Conservation (phyloP, 495 filamentous ascomycete species). For the Alectoria sarmentosa region DNA sequence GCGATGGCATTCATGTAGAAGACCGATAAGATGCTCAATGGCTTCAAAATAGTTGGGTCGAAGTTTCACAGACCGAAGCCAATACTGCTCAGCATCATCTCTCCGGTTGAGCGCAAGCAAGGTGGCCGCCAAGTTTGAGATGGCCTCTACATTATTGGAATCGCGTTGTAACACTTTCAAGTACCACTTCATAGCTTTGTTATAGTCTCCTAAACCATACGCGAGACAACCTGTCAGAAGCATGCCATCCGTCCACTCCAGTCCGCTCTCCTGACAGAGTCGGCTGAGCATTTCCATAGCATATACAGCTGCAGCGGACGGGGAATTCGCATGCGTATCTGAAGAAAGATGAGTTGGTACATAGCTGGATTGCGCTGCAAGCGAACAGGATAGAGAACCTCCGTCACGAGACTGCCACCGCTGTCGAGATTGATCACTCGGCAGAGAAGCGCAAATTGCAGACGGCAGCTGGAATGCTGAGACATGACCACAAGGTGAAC, state of each 20-base stretch:
- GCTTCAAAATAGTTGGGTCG: conserved; percentile 93
- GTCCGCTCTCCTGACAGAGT: conserved; percentile 77
- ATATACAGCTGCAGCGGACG: conserved; percentile 49
- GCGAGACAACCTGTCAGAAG: conserved; percentile 87
- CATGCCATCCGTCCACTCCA: conserved; percentile 96
- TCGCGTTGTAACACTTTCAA: conserved; percentile 76
- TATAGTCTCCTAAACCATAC: conserved; percentile 84
- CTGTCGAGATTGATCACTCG: conserved; percentile 5
- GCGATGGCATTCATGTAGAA: conserved; percentile 75
- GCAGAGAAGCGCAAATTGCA: background rate
- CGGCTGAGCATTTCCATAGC: conserved; percentile 74
- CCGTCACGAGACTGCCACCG: conserved; percentile 11
- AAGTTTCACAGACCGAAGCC: conserved; percentile 73
- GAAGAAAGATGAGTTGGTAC: conserved; percentile 28
- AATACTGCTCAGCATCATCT: conserved; percentile 80
- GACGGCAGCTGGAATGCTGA: background rate
- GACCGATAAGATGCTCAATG: conserved; percentile 87
- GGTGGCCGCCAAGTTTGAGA: conserved; percentile 88
- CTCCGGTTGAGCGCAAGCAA: conserved; percentile 74
- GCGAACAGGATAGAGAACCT: conserved; percentile 1
- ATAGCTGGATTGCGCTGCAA: conserved; percentile 14
- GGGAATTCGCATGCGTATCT: conserved; percentile 48
- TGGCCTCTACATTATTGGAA: conserved; percentile 82
- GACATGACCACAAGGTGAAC: background rate
- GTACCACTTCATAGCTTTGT: conserved; percentile 85